A percentile compares a stretch with the other conserved stretches of the same genome.
Conservation (phyloP, 2,329 filamentous ascomycete species). For the Zasmidium citrigriseum region DNA sequence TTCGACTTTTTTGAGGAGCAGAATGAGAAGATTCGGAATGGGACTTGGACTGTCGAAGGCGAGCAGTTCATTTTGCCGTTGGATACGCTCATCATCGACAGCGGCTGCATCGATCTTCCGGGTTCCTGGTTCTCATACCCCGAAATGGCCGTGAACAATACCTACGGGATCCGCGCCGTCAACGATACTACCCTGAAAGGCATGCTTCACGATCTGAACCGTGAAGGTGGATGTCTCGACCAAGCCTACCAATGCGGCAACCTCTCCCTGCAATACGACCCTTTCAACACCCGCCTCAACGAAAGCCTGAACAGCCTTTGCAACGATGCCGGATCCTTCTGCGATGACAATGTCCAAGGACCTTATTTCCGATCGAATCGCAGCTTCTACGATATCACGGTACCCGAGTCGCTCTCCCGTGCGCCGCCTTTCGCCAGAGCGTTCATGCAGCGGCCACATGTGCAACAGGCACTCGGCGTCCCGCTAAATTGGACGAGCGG, state of each 20-base stretch:
- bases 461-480: slow-evolving; percentile 59
- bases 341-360: slow-evolving; percentile 36
- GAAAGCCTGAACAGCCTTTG: slow-evolving; percentile 45
- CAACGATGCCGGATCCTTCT: slow-evolving; percentile 46
- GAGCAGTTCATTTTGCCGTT: slow-evolving; percentile 46
- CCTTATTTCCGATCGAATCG: slow-evolving; percentile 21
- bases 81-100: slow-evolving; percentile 16
- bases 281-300: slow-evolving; percentile 23
- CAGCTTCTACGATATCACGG: slow-evolving; percentile 50
- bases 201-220: slow-evolving; percentile 57
- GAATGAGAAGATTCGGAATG: slow-evolving; percentile 56
- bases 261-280: slow-evolving; percentile 41
- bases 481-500: slow-evolving; percentile 56
- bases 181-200: slow-evolving; percentile 54
- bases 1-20: slow-evolving; percentile 58
- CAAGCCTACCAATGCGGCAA: slow-evolving; percentile 39
- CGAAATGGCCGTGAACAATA: slow-evolving; percentile 57
- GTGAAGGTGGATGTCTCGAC: slow-evolving; percentile 49
- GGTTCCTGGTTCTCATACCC: slow-evolving; percentile 52
- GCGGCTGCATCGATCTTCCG: slow-evolving; percentile 31
- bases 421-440: slow-evolving; percentile 49
- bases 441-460: slow-evolving; percentile 57
- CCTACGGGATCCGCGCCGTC: slow-evolving; percentile 52
- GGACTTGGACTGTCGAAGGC: slow-evolving; percentile 48
- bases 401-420: slow-evolving; percentile 32